Evolutionary conservation across 2,329 filamentous ascomycete genomes (phyloP).

Genomic region (Stagonosporopsis rhizophila): DNA sequence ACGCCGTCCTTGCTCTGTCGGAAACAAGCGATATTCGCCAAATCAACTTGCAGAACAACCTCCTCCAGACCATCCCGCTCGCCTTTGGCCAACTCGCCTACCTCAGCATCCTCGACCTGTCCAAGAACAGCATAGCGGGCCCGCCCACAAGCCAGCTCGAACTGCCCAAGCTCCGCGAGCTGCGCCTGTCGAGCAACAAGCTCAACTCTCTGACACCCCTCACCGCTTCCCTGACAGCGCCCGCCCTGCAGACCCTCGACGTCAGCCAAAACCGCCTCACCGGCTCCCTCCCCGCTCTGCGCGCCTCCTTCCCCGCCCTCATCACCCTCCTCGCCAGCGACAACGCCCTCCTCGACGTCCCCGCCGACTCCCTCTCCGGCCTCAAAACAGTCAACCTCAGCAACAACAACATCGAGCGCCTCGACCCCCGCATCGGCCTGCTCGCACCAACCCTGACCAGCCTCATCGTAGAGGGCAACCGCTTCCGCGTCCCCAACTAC

Average conservation of each 20-base stretch:
- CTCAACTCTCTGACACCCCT: slow-evolving; percentile 72
- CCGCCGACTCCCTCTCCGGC: slow-evolving; percentile 76
- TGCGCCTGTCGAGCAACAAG: slow-evolving; percentile 77
- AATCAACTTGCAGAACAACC: slow-evolving; percentile 79
- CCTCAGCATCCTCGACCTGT: slow-evolving; percentile 74
- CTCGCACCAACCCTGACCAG: slow-evolving; percentile 70
- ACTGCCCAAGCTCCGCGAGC: slow-evolving; percentile 76
- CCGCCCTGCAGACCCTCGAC: slow-evolving; percentile 77
- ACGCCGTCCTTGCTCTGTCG: slow-evolving; percentile 51
- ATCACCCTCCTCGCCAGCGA: slow-evolving; percentile 76
- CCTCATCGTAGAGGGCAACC: slow-evolving; percentile 82
- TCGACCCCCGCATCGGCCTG: slow-evolving; percentile 82
- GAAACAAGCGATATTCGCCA: slow-evolving; percentile 58
- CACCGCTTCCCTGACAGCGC: slow-evolving; percentile 72
- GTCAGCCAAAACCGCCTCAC: slow-evolving; percentile 82
- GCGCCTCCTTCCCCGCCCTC: slow-evolving; percentile 72
- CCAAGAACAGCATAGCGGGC: slow-evolving; percentile 75
- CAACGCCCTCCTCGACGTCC: slow-evolving; percentile 77
- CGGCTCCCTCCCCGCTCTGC: slow-evolving; percentile 69
- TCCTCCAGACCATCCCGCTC: slow-evolving; percentile 71
- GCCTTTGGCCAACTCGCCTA: slow-evolving; percentile 74
- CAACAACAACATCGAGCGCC: slow-evolving; percentile 83
- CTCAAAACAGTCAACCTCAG: slow-evolving; percentile 78
- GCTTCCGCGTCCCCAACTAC: slow-evolving; percentile 85
- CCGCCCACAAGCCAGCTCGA: slow-evolving; percentile 59